Percentiles rank a stretch among this genome's conserved stretches.
Conservation (phyloP, 352 stramenopile genomes). For the Paralagenidium karlingii region DNA sequence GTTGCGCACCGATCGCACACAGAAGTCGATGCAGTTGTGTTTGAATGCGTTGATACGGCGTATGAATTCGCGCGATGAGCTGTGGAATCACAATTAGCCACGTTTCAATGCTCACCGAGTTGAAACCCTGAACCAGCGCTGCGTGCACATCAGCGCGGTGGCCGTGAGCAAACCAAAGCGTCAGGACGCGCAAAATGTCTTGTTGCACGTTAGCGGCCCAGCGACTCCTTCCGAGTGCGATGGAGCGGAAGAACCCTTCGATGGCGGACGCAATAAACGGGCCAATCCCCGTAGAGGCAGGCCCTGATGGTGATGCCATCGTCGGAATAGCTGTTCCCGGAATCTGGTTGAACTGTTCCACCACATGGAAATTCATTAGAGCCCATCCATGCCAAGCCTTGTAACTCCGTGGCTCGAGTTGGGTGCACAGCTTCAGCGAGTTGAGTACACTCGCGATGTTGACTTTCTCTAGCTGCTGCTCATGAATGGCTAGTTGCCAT, state of each 20-base stretch:
- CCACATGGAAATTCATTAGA: slow-evolving; percentile 94
- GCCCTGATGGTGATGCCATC: slow-evolving; percentile 10
- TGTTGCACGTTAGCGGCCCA: slow-evolving; percentile 96
- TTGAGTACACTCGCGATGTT: slow-evolving; percentile 54
- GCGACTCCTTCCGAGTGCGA: slow-evolving; percentile 90
- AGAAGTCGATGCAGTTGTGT: slow-evolving; percentile 83
- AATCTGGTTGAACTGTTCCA: slow-evolving; percentile 66
- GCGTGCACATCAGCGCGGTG: slow-evolving; percentile 83
- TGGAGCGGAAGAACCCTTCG: slow-evolving; percentile 91
- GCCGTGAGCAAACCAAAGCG: slow-evolving; percentile 96
- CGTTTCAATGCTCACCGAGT: slow-evolving; percentile 90
- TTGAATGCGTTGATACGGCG: slow-evolving; percentile 45
- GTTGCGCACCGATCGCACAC: slow-evolving; percentile 81
- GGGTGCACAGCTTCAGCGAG: slow-evolving; percentile 51
- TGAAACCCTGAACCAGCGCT: slow-evolving; percentile 71
- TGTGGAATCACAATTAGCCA: slow-evolving; percentile 98
- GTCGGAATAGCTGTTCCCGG: slow-evolving; percentile 10
- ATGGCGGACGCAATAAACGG: slow-evolving; percentile 60
- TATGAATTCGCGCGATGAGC: slow-evolving; percentile 87
- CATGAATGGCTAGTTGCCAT: slow-evolving; percentile 74
- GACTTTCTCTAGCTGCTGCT: slow-evolving; percentile 68
- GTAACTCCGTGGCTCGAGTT: slow-evolving; percentile 60
- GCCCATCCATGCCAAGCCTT: slow-evolving; percentile 96
- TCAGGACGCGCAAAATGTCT: slow-evolving; percentile 97
- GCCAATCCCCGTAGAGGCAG: slow-evolving; percentile 12